Base-by-base conservation (phyloP, 2,329 filamentous ascomycete species). In the Arachnomyces sp. region DNA sequence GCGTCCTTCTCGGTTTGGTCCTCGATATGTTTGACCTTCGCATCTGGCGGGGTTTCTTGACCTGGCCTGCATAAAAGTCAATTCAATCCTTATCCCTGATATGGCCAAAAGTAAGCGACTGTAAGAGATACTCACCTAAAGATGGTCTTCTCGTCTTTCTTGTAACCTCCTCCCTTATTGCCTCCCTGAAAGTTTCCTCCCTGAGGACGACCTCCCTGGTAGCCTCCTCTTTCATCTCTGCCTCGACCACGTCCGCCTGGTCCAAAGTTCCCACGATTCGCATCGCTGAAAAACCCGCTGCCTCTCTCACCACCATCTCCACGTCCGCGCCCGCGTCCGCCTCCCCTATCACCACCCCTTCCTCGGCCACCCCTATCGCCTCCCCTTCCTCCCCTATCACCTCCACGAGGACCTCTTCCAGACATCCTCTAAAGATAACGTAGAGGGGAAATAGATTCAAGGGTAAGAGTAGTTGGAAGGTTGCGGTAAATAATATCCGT, bases 241-340 rank as follows among this genome's bases (percentile, higher is more conserved):
- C 58, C 54, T 17, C 58, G 50, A 35, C 56, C 43, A 17, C 58
- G 55, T 29, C 57, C 52, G 37, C 54, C 51, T 4, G 54, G 36
- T 35, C 49, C 51, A 34, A 56, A 47, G 31, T 47, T 45, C 14
- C 51, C 48, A 41, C 50, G 49, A 40, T 55, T 49, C 35, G 52
- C 46, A 20, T 51, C 46, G 9, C 44, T 42, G 32, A 48, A 45
- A 14, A 46, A 49, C 9, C 46, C 45, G 20, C 47, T 42, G 13
- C 48, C 49, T 16, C 53, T 44, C 4, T 54, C 48, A 31, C 49
- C 39, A 17, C 49, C 51, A 32, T 44, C 45, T 43, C 33, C 31
- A 12, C 33, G 31, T 25, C 39, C 39, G 6, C 39, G n/a, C n/a
- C 31, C 31, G 14, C 25, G 18, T 14, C 32, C 33, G 16, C 17